Evolutionary conservation across 1,284 basidiomycete species (phyloP).

Genomic region (Lentinus polychrous): DNA sequence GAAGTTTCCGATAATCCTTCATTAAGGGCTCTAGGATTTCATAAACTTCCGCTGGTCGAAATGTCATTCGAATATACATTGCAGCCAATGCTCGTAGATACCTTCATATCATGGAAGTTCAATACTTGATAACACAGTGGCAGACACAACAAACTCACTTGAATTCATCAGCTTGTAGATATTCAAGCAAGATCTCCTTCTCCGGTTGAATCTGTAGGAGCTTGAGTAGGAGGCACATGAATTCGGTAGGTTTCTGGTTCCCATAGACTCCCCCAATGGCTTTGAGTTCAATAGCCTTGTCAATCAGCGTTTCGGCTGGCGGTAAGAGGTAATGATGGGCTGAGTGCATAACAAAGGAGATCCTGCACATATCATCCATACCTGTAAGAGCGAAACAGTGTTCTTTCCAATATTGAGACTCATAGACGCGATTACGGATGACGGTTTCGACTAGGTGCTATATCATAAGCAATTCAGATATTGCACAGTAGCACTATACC

Average conservation of each 20-base stretch:
- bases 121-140: too few species aligned
- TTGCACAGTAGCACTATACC: not conserved
- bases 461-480: constrained; percentile 22
- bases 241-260: constrained; percentile 89
- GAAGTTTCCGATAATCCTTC: constrained; percentile 89
- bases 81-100: constrained; percentile 92
- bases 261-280: constrained; percentile 91
- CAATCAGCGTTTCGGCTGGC: constrained; percentile 90
- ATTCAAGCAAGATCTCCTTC: constrained; percentile 93
- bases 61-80: constrained; percentile 94
- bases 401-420: constrained; percentile 95
- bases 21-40: constrained; percentile 90
- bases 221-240: constrained; percentile 88
- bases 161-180: constrained; percentile 93
- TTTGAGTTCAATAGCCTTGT: constrained; percentile 80
- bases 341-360: not conserved
- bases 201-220: constrained; percentile 96
- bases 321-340: constrained; percentile 10
- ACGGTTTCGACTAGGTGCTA: constrained; percentile 96
- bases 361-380: constrained; percentile 24
- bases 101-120: constrained; percentile 41
- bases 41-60: constrained; percentile 84
- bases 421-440: constrained; percentile 94
- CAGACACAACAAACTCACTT: constrained; percentile 59
- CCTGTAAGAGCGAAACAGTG: constrained; percentile 91